A percentile compares a stretch with the other conserved stretches of the same genome.
phyloP scores from a whole-genome alignment of 148 eudicot species.

The Simmondsia chinensis region DNA sequence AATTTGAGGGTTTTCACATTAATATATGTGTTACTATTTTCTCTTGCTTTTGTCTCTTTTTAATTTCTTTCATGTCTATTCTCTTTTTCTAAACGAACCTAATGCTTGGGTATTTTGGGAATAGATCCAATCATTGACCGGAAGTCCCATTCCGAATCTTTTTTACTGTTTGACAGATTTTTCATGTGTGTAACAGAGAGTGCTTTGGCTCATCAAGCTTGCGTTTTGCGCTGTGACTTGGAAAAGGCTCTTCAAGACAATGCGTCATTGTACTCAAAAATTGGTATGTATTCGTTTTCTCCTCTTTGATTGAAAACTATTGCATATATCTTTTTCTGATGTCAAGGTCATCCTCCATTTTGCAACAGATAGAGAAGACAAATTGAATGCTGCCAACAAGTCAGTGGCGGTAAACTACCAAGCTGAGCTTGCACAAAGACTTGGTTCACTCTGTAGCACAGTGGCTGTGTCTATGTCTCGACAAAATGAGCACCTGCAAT shows the following conservation, averaged over 20 bases:
- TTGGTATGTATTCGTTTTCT: slow-evolving; percentile 31
- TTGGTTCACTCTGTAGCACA: slow-evolving; percentile 46
- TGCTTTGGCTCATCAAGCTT: slow-evolving; percentile 78
- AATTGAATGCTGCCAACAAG: slow-evolving; percentile 64
- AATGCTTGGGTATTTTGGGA: too few relatives aligned
- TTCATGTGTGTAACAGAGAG: slow-evolving; percentile 37
- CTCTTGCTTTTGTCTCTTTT: too few relatives aligned
- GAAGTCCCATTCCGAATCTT: too few relatives aligned
- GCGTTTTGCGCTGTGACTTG: slow-evolving; percentile 58
- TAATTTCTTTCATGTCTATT: too few relatives aligned
- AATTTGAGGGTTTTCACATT: too few relatives aligned
- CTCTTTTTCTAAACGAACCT: too few relatives aligned
- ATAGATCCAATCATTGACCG: too few relatives aligned
- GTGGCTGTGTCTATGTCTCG: slow-evolving; percentile 49
- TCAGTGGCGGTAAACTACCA: slow-evolving; percentile 55
- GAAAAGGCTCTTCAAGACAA: slow-evolving; percentile 78
- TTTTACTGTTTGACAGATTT: too few relatives aligned
- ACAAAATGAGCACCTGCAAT: slow-evolving; percentile 66
- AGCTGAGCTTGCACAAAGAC: slow-evolving; percentile 49
- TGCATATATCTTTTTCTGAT: neutral
- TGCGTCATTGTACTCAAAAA: slow-evolving; percentile 48
- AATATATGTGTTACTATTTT: too few relatives aligned
- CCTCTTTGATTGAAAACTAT: neutral
- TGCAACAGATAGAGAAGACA: slow-evolving; percentile 73
- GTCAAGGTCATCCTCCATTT: too few relatives aligned